Evolutionary conservation across 352 stramenopile species (phyloP).

Genomic region (Pythium rhizo-oryzae): DNA sequence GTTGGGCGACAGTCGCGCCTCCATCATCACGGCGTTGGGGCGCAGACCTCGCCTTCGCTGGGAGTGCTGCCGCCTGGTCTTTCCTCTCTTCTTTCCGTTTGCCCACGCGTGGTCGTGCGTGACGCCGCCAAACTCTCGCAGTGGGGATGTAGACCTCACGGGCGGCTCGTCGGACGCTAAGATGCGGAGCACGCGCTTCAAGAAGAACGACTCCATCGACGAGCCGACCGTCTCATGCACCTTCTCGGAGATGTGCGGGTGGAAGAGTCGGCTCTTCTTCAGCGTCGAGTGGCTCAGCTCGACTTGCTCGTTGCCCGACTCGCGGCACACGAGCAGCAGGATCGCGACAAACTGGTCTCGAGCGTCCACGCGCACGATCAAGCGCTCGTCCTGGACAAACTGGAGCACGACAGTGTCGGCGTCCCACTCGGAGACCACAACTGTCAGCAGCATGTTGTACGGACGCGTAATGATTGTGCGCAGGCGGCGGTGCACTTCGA

Average conservation of each 20-base stretch:
- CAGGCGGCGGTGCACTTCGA: slow-evolving; percentile 67
- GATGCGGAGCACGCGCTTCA: slow-evolving; percentile 52
- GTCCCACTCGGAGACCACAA: slow-evolving; percentile 63
- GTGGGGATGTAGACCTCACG: not conserved
- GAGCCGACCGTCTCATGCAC: slow-evolving; percentile 28
- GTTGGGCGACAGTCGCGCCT: slow-evolving; percentile 51
- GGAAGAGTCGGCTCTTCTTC: slow-evolving; percentile 59
- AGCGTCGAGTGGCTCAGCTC: slow-evolving; percentile 41
- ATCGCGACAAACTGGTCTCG: slow-evolving; percentile 72
- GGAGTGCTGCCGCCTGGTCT: not conserved
- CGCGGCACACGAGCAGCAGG: slow-evolving; percentile 59
- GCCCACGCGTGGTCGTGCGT: slow-evolving; percentile 2
- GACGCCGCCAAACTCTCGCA: not conserved
- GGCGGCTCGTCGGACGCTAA: not conserved
- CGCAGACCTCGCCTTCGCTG: slow-evolving; percentile 9
- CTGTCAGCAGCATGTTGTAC: slow-evolving; percentile 50
- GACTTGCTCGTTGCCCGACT: slow-evolving; percentile 59
- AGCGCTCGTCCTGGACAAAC: slow-evolving; percentile 60
- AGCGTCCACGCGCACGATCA: slow-evolving; percentile 55
- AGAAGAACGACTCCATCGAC: slow-evolving; percentile 59
- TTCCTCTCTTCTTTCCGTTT: not conserved
- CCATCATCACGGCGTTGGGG: slow-evolving; percentile 24
- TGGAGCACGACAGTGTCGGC: slow-evolving; percentile 59
- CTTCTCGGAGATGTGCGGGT: slow-evolving; percentile 49
- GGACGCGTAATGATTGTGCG: slow-evolving; percentile 59